Base-by-base conservation (phyloP, 1,139 yeast genomes). In the Yamadazyma kanchanaburiensis region DNA sequence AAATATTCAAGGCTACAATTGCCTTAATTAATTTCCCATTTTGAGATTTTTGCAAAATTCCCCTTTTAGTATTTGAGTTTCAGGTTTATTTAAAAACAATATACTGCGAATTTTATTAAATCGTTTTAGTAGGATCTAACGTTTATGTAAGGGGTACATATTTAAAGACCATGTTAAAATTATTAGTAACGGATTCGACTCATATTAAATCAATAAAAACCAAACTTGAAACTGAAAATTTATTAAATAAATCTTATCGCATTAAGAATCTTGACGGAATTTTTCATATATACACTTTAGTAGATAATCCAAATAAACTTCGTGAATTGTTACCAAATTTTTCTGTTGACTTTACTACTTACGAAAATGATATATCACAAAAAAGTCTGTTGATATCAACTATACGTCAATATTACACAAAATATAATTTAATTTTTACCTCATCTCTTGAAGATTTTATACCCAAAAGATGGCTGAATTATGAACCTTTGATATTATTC, bases 401-500 rank as follows among this genome's bases (percentile, higher is more conserved):
- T n/a, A n/a, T 32, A 7, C 22, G 16, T 11, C 15, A 5, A 10
- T 32, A 12, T 21, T 35, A 26, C 15, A 8, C 8, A 2, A 6
- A 21, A 4, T 16, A 15, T 12, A 15, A 22, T 4, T 12, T 25
- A 13, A 6, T 7, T 4, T 35, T 15, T 19, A 21, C 27, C 16
- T 12, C 12, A 4, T 21, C n/a, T 4, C 21, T 35, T 11, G 23
- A 27, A 10, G 13, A 15, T n/a, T 22, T 29, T 18, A 31, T 71
- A 12, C 84, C 84, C 3, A 63, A 59, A 31, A 70, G 74, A 45
- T 82, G 77, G 70, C 64, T 80, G 0, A 43, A 81, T 0, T 85
- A 85, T 45, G 77, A 79, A 1, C 91, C 94, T 0, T 53, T 85
- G 69, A 54, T 83, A 1, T 58, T 85, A 12, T 67, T 85, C 33